Conservation (phyloP, 2,329 filamentous ascomycete genomes). For the Nakataea oryzae region DNA sequence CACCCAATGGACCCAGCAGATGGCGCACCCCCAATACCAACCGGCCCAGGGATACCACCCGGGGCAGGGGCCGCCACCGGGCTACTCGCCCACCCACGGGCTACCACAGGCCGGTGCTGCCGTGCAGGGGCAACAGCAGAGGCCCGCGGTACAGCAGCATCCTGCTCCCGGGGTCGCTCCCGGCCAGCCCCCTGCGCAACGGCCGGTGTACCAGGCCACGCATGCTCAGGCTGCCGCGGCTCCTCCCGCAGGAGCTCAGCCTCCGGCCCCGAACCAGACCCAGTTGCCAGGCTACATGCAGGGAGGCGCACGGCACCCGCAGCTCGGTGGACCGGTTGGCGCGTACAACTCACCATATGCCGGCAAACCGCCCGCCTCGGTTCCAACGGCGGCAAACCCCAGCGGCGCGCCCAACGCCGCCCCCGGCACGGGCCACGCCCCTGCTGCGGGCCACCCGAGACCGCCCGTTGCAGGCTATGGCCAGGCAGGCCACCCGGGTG, state of each 20-base stretch:
- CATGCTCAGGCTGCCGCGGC: constrained; percentile 1
- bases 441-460: background rate
- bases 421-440: background rate
- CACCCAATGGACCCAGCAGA: constrained; percentile 8
- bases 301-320: constrained; percentile 10
- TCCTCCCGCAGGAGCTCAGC: constrained; percentile 10
- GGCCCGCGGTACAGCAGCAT: constrained; percentile 12
- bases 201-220: constrained; percentile 9
- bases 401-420: background rate
- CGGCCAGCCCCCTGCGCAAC: constrained; percentile 6
- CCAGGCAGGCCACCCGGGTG: background rate
- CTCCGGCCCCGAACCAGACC: constrained; percentile 13
- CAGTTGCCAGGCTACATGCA: constrained; percentile 16
- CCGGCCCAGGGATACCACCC: constrained; percentile 10
- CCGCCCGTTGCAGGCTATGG: background rate
- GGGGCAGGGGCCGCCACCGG: constrained; percentile 7
- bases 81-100: constrained; percentile 8
- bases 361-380: constrained; percentile 13
- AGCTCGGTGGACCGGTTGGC: constrained; percentile 12
- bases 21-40: constrained; percentile 11
- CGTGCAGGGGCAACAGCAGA: background rate
- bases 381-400: background rate
- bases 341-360: constrained; percentile 20
- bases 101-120: constrained; percentile 3
- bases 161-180: constrained; percentile 6